Percentiles rank a stretch among this genome's conserved stretches.
phyloP scores from a whole-genome alignment of 2,329 filamentous ascomycete species.

The Chaetomiaceae sp. region DNA sequence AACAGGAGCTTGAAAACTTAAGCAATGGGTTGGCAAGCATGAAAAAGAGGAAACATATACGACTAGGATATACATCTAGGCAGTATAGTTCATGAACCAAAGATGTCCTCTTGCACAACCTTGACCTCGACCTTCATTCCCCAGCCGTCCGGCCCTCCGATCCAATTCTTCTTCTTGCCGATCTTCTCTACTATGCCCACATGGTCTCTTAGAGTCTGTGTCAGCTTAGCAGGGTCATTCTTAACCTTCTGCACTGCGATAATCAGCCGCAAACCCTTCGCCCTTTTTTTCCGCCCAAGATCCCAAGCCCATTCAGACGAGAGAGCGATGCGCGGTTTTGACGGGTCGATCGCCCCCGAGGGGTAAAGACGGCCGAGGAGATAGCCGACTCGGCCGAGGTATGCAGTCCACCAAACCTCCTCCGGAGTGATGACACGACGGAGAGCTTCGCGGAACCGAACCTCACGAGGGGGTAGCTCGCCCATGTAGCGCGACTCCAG shows the following conservation, averaged over 20 bases:
- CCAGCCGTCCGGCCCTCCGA: too few relatives aligned
- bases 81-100: too few relatives aligned
- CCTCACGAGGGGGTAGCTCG: background rate
- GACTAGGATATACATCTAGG: too few relatives aligned
- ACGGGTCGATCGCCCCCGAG: background rate
- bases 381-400: background rate
- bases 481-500: slow-evolving; percentile 5
- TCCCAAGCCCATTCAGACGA: slow-evolving; percentile 1
- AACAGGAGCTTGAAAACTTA: too few relatives aligned
- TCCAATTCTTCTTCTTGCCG: too few relatives aligned
- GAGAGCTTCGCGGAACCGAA: background rate
- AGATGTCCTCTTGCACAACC: background rate
- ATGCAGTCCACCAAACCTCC: background rate
- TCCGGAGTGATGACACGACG: background rate
- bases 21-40: background rate
- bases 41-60: too few relatives aligned
- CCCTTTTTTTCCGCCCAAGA: background rate
- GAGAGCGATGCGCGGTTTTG: slow-evolving; percentile 1
- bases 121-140: background rate
- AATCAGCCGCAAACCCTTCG: background rate
- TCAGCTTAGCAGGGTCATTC: background rate
- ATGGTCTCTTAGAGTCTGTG: too few relatives aligned
- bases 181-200: too few relatives aligned
- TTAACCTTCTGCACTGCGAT: background rate
- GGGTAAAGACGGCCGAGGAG: slow-evolving; percentile 1